A percentile compares a stretch with the other conserved stretches of the same genome.
phyloP scores from a whole-genome alignment of 768 basidiomycete genomes.

The Boletus rufocinnamomeus region DNA sequence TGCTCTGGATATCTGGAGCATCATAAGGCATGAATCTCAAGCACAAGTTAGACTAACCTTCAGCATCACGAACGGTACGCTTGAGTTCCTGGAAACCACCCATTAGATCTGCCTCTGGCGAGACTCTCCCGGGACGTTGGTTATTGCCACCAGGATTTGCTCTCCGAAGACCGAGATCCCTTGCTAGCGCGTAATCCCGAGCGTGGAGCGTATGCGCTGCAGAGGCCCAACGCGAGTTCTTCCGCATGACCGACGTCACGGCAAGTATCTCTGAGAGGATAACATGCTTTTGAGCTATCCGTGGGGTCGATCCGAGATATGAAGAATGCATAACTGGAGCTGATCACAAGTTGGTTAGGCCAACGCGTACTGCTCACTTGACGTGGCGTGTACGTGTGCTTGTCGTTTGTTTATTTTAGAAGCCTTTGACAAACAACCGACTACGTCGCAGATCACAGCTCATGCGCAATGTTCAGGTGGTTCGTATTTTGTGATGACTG shows the following conservation, averaged over 20 bases:
- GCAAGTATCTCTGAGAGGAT: slow-evolving; percentile 88
- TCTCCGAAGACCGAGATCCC: slow-evolving; percentile 71
- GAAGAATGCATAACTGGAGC: slow-evolving; percentile 20
- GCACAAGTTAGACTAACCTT: slow-evolving; percentile 46
- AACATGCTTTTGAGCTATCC: slow-evolving; percentile 70
- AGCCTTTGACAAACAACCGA: neutral
- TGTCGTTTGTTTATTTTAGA: slow-evolving; percentile 22
- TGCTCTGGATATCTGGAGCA: slow-evolving; percentile 55
- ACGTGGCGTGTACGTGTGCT: slow-evolving; percentile 1
- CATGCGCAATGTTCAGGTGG: neutral
- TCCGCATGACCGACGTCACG: slow-evolving; percentile 94
- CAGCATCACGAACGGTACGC: slow-evolving; percentile 65
- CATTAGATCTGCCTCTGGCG: slow-evolving; percentile 84
- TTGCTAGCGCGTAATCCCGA: slow-evolving; percentile 69
- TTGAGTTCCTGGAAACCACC: slow-evolving; percentile 85
- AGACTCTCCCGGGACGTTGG: slow-evolving; percentile 50
- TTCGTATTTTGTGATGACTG: slow-evolving; percentile 10
- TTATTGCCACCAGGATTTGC: slow-evolving; percentile 48
- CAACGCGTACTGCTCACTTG: neutral
- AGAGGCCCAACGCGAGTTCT: slow-evolving; percentile 96
- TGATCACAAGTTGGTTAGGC: neutral
- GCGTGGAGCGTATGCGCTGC: slow-evolving; percentile 61
- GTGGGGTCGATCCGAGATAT: slow-evolving; percentile 13
- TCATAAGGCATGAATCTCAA: slow-evolving; percentile 17
- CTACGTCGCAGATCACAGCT: neutral